Evolutionary conservation across 1,284 basidiomycete genomes (phyloP).

Genomic region (Ceratobasidium sp.): DNA sequence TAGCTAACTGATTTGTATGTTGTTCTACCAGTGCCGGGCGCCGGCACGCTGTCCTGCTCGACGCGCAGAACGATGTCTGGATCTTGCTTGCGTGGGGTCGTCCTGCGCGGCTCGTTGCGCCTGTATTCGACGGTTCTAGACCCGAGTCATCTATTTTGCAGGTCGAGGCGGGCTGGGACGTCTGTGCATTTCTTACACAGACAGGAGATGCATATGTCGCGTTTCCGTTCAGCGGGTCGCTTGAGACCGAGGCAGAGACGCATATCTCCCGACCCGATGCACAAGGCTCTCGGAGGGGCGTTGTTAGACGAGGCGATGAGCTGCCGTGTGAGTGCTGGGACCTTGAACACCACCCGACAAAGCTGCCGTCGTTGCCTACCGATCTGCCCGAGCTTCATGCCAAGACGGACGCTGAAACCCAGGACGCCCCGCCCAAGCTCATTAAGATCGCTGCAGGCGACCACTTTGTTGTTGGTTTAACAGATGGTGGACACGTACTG

Average conservation of each 20-base stretch:
- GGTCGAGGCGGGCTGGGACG: slow-evolving; percentile 79
- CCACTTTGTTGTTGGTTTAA: slow-evolving; percentile 75
- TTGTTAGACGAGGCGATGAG: slow-evolving; percentile 52
- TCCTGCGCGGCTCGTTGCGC: slow-evolving; percentile 69
- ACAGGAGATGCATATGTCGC: slow-evolving; percentile 77
- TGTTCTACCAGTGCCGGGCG: slow-evolving; percentile 70
- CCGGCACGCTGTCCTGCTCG: slow-evolving; percentile 73
- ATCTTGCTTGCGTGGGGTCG: slow-evolving; percentile 77
- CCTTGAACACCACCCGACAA: slow-evolving; percentile 61
- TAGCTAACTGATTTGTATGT: slow-evolving; percentile 40
- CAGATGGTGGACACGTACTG: slow-evolving; percentile 79
- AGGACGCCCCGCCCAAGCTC: slow-evolving; percentile 57
- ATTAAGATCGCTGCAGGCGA: slow-evolving; percentile 81
- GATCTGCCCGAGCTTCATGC: slow-evolving; percentile 45
- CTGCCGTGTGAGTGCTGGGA: slow-evolving; percentile 73
- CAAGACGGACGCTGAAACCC: neutral
- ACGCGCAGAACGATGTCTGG: slow-evolving; percentile 69
- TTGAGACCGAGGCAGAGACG: slow-evolving; percentile 54
- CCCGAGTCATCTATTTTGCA: slow-evolving; percentile 65
- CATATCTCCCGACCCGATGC: slow-evolving; percentile 50
- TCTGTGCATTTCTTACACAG: slow-evolving; percentile 74
- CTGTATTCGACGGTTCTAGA: slow-evolving; percentile 60
- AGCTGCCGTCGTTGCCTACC: slow-evolving; percentile 61
- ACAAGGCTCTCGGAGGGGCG: slow-evolving; percentile 25
- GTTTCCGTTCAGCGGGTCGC: slow-evolving; percentile 66